These are phyloP conservation scores for Oenanthe javanica DNA, from an alignment of 140 eudicot genomes.

Conservation along the genomic window DNA sequence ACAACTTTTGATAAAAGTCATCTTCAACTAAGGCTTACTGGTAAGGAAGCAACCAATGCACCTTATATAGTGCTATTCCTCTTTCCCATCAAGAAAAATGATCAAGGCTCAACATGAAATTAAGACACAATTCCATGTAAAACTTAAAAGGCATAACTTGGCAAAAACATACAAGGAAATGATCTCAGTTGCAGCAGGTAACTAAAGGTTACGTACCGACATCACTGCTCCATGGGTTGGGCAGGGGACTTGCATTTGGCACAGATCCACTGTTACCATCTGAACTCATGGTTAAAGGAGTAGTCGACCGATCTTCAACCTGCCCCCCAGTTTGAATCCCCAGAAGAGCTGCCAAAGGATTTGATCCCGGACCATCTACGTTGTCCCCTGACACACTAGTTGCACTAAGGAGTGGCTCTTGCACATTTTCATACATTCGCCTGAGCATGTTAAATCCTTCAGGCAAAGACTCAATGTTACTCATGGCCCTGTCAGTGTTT, in stretches of 20 bases:
- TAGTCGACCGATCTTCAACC: constrained; percentile 37
- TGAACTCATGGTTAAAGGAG: constrained; percentile 56
- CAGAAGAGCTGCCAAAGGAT: constrained; percentile 88
- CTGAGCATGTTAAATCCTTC: constrained; percentile 98
- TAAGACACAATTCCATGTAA: not conserved
- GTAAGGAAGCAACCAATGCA: not conserved
- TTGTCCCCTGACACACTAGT: constrained; percentile 64
- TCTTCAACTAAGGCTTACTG: not conserved
- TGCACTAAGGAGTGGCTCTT: constrained; percentile 87
- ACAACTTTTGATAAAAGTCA: not conserved
- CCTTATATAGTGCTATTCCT: not conserved
- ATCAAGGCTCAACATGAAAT: not conserved
- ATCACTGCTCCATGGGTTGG: constrained; percentile 61
- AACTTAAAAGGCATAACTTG: not conserved
- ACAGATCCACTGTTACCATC: constrained; percentile 62
- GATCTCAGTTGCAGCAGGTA: not conserved
- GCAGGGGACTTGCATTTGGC: constrained; percentile 85
- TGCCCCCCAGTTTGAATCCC: constrained; percentile 46
- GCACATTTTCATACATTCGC: constrained; percentile 97
- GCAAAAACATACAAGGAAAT: no score
- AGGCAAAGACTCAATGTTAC: constrained; percentile 89
- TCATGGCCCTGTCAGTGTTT: constrained; percentile 97
- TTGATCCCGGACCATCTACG: constrained; percentile 47
- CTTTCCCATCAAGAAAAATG: not conserved
- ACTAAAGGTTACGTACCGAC: constrained; percentile 34